Base-by-base conservation (phyloP, 805 yeast species). In the Candida gorgasii region DNA sequence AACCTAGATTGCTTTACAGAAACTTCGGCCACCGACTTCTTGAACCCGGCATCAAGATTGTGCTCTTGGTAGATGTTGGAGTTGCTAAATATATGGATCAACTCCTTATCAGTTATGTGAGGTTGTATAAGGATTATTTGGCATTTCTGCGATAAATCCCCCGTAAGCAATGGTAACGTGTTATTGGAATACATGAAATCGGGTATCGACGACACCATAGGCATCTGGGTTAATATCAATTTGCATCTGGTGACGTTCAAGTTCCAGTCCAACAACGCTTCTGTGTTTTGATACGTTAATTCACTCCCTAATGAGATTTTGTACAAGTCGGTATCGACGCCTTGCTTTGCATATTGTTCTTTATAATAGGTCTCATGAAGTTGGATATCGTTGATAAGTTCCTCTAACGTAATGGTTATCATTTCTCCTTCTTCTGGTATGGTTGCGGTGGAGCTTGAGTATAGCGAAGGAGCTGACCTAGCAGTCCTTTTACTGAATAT, bases 181-280 rank as follows among this genome's bases (percentile, higher is more conserved):
- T 55, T 56, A 38, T 54, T 48, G 16, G 63, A 57, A 49, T 69
- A 68, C 23, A 44, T 53, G 34, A 65, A 59, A 40, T 64, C 67
- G 1, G 73, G 72, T 12, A 62, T 58, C 1, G 70, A 59, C 1
- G 69, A 58, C 13, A 69, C 58, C 51, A 56, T 49, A 9, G 76
- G 76, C 49, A 70, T 49, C 39, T 57, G 64, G 3, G 62, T 64
- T 26, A 75, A 52, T 36, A 76, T 66, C 27, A 76, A 61, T 47
- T 73, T 65, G 38, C 77, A 72, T 36, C 81, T 56, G 13, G 79
- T 68, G 32, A 75, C 72, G 49, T 76, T 76, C 39, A 76, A 59
- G 51, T 75, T 75, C 80, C 80, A 76, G 51, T 75, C 80, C 9
- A 76, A 63, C 11, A 76, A 55, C 13, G 64, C 56, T 47, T 73